Evolutionary conservation across 2,329 filamentous ascomycete genomes (phyloP).

Genomic region (Neoscytalidium dimidiatum): DNA sequence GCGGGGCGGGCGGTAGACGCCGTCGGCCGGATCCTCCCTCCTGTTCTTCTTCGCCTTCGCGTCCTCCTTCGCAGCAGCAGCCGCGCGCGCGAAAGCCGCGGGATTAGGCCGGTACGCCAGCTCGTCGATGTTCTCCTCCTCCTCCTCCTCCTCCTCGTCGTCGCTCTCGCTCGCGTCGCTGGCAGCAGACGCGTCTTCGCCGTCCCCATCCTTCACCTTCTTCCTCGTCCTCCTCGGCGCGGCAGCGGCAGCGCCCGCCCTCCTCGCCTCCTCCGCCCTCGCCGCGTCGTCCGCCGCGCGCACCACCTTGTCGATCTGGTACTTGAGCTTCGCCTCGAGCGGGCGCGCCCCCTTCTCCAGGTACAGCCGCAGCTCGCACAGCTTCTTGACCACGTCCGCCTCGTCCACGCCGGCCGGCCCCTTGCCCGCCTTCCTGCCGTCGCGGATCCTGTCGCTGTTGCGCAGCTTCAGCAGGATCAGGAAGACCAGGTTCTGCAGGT

Average conservation of each 20-base stretch:
- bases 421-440: slow-evolving; percentile 29
- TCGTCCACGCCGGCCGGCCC: slow-evolving; percentile 38
- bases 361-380: slow-evolving; percentile 90
- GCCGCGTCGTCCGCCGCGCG: slow-evolving; percentile 79
- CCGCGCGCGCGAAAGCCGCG: slow-evolving; percentile 43
- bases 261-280: slow-evolving; percentile 40
- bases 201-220: slow-evolving; percentile 38
- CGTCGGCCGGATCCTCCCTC: slow-evolving; percentile 51
- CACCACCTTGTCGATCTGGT: slow-evolving; percentile 94
- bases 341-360: slow-evolving; percentile 90
- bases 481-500: slow-evolving; percentile 91
- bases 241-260: slow-evolving; percentile 30
- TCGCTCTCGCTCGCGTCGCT: slow-evolving; percentile 37
- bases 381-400: slow-evolving; percentile 74
- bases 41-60: slow-evolving; percentile 28
- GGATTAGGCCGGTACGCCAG: slow-evolving; percentile 65
- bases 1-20: slow-evolving; percentile 84
- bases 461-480: slow-evolving; percentile 81
- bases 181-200: slow-evolving; percentile 40
- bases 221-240: slow-evolving; percentile 24
- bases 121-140: slow-evolving; percentile 55
- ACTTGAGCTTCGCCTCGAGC: slow-evolving; percentile 85
- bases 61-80: slow-evolving; percentile 23
- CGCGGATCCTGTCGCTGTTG: slow-evolving; percentile 38
- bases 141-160: slow-evolving; percentile 41